phyloP scores from a whole-genome alignment of 805 yeast species.

The Ogataea kodamae region DNA sequence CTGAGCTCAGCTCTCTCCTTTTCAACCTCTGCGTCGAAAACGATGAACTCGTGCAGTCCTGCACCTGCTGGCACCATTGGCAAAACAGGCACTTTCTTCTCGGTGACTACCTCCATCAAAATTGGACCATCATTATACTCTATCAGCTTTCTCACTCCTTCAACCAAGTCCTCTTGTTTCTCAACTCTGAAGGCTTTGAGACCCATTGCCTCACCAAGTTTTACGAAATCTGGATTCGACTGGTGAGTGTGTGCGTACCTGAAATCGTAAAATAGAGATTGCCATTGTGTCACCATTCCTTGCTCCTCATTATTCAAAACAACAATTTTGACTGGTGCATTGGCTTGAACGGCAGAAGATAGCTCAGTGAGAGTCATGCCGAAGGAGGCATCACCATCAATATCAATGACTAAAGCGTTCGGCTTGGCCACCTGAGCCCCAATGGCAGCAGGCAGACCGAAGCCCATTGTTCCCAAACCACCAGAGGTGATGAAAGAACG shows the following conservation, averaged over 20 bases:
- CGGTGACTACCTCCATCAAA: conserved; percentile 84
- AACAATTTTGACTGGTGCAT: conserved; percentile 83
- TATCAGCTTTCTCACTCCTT: conserved; percentile 63
- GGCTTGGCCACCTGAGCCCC: conserved; percentile 98
- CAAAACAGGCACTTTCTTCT: conserved; percentile 90
- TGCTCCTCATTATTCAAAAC: conserved; percentile 96
- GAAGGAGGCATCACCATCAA: conserved; percentile 99
- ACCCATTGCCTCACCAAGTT: conserved; percentile 93
- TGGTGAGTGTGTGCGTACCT: conserved; percentile 98
- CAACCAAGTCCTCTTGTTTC: conserved; percentile 61
- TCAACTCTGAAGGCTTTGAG: conserved; percentile 73
- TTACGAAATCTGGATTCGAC: conserved; percentile 87
- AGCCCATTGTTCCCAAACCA: conserved; percentile 99
- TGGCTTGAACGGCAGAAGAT: conserved; percentile 90
- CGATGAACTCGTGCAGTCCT: conserved; percentile 88
- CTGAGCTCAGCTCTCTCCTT: conserved; percentile 64
- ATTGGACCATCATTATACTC: conserved; percentile 76
- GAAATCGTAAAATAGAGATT: conserved; percentile 92
- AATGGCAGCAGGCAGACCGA: conserved; percentile 94
- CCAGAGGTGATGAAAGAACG: conserved; percentile 96
- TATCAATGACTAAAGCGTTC: conserved; percentile 90
- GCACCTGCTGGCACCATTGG: conserved; percentile 99
- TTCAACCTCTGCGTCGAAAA: conserved; percentile 81
- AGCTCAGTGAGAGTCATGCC: conserved; percentile 95
- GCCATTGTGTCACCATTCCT: conserved; percentile 99